Evolutionary conservation across 768 basidiomycete genomes (phyloP).

Genomic region (Suillus variegatus): DNA sequence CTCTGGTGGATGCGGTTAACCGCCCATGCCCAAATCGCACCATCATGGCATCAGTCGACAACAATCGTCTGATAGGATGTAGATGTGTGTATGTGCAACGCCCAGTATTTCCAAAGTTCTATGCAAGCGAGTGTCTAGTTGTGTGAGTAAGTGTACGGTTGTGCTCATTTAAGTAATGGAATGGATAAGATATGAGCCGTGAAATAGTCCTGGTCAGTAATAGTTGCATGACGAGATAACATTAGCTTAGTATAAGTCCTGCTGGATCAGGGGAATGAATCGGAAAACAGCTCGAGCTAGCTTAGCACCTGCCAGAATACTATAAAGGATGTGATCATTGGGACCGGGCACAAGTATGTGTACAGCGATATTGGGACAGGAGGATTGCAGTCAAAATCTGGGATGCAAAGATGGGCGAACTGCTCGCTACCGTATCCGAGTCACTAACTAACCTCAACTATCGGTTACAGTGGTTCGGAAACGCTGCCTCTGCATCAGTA

Average conservation of each 20-base stretch:
- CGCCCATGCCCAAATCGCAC: background rate
- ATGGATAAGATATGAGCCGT: background rate
- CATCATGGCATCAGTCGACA: background rate
- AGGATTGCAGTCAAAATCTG: too few species aligned
- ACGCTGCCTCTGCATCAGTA: too few species aligned
- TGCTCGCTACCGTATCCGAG: too few species aligned
- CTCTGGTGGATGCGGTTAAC: background rate
- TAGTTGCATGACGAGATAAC: constrained; percentile 2
- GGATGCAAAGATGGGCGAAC: too few species aligned
- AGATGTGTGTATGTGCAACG: background rate
- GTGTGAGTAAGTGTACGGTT: background rate
- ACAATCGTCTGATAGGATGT: background rate
- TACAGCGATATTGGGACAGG: too few species aligned
- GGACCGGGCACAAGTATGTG: too few species aligned
- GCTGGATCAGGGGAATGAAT: background rate
- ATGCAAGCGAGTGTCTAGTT: constrained; percentile 3
- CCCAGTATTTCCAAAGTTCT: background rate
- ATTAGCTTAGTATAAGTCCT: background rate
- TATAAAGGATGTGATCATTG: background rate
- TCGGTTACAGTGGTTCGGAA: too few species aligned
- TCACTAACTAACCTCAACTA: too few species aligned
- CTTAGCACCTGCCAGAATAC: constrained; percentile 11
- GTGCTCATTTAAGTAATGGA: background rate
- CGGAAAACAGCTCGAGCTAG: background rate
- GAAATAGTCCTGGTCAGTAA: constrained; percentile 7